phyloP scores from a whole-genome alignment of 129 eudicot species.

The Deinandra increscens region DNA sequence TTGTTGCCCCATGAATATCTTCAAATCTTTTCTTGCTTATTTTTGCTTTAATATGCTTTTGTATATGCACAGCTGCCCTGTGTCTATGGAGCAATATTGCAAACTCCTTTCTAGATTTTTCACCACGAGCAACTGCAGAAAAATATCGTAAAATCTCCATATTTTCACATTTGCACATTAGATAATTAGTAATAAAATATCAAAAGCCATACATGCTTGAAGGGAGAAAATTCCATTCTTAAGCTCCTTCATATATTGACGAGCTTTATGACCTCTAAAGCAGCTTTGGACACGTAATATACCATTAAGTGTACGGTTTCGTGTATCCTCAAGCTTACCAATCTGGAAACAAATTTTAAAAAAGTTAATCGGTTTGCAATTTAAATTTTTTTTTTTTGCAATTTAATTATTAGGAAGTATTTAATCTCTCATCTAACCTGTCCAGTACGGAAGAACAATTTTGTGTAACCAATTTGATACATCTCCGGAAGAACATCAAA shows the following conservation, averaged over 20 bases:
- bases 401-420: neutral
- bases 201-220: conserved; percentile 63
- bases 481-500: conserved; percentile 87
- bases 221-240: conserved; percentile 60
- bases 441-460: conserved; percentile 88
- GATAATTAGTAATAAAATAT: neutral
- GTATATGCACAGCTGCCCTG: conserved; percentile 79
- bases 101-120: conserved; percentile 75
- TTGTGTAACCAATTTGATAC: conserved; percentile 97
- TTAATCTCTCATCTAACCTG: conserved; percentile 52
- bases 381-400: neutral
- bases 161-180: neutral
- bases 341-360: conserved; percentile 41
- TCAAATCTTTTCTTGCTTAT: conserved; percentile 40
- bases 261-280: conserved; percentile 94
- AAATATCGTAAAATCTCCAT: neutral
- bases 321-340: conserved; percentile 94
- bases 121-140: conserved; percentile 73
- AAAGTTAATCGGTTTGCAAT: neutral
- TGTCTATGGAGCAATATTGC: conserved; percentile 59
- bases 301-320: conserved; percentile 93
- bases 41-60: conserved; percentile 63
- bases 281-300: conserved; percentile 96
- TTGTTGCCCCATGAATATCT: conserved; percentile 49
- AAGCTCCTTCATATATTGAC: conserved; percentile 50